Base-by-base conservation (phyloP, 495 filamentous ascomycete species). In the Penicillium argentinense region DNA sequence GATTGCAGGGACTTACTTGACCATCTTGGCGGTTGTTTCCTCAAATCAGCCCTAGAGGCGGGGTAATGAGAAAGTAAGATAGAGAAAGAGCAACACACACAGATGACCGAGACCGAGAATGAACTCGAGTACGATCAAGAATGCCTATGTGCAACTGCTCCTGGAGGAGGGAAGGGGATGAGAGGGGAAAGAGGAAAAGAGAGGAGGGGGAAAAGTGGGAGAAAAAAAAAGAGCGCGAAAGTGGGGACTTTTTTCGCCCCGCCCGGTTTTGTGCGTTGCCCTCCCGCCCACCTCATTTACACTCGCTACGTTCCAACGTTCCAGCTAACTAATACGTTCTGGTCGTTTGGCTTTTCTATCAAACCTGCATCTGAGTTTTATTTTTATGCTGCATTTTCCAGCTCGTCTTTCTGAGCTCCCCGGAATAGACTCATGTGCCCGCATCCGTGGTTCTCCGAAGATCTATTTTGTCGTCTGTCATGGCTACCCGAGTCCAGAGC, bases 1-100 rank as follows among this genome's bases (percentile, higher is more conserved):
- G 8, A 14, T 33, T 33, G 17, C 3, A 16, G 11, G n/a, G 30
- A 95, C 93, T 85, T 89, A 98, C 93, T 98, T 96, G 66, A 98
- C 93, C 93, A 98, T 98, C 68, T 89, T 96, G 85, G 74, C 89
- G 86, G 89, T 85, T 69, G 81, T 87, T 73, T 76, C 66, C 61
- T 58, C 56, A 66, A 64, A 78, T 71, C 54, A 44, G 59, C 66
- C 66, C 52, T 60, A 65, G 66, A 68, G 69, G 68, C 68, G 60
- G 63, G 71, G 59, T 63, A 60, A 55, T 44, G 49, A 42, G 48
- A 45, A 45, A 54, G 53, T 33, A 56, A 47, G 47, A 58, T 49
- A 55, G 57, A 54, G 47, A 67, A 58, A 50, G 43, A 54, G 43
- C 57, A 64, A 64, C 48, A 63, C 67, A 74, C 68, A 71, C 61